Conservation (phyloP, 805 yeast genomes). For the Candida sithepensis region DNA sequence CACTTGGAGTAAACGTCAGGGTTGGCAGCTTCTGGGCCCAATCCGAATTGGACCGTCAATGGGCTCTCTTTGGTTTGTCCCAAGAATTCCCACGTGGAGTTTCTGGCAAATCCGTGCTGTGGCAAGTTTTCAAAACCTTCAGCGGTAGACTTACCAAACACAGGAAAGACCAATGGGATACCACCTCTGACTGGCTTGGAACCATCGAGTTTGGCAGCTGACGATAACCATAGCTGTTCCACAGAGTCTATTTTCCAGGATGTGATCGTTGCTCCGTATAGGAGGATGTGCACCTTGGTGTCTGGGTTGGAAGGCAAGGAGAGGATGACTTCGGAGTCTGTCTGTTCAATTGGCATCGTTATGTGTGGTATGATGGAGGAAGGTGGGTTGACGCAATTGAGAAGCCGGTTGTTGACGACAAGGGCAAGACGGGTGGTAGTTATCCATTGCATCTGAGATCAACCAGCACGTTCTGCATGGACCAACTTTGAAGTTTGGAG, state of each 20-base stretch:
- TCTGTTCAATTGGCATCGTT: slow-evolving; percentile 60
- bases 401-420: too few relatives aligned
- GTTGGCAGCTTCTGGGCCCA: slow-evolving; percentile 80
- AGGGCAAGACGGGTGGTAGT: too few relatives aligned
- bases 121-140: slow-evolving; percentile 69
- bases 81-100: slow-evolving; percentile 86
- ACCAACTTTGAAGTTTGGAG: not conserved
- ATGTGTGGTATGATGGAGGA: too few relatives aligned
- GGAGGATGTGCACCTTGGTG: slow-evolving; percentile 65
- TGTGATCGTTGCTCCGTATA: slow-evolving; percentile 83
- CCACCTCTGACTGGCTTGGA: slow-evolving; percentile 96
- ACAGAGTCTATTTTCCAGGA: slow-evolving; percentile 73
- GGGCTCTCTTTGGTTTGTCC: slow-evolving; percentile 74
- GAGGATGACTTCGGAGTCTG: slow-evolving; percentile 58
- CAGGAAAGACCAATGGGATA: slow-evolving; percentile 93
- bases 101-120: slow-evolving; percentile 96
- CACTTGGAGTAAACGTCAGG: slow-evolving; percentile 56
- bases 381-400: too few relatives aligned
- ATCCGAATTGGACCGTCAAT: slow-evolving; percentile 84
- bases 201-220: slow-evolving; percentile 84
- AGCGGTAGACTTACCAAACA: slow-evolving; percentile 68
- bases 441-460: too few relatives aligned
- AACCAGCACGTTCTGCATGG: not conserved
- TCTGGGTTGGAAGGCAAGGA: slow-evolving; percentile 48
- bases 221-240: slow-evolving; percentile 82